A percentile compares a stretch with the other conserved stretches of the same genome.
Conservation (phyloP, 2,329 filamentous ascomycete genomes). For the Seiridium cupressi region DNA sequence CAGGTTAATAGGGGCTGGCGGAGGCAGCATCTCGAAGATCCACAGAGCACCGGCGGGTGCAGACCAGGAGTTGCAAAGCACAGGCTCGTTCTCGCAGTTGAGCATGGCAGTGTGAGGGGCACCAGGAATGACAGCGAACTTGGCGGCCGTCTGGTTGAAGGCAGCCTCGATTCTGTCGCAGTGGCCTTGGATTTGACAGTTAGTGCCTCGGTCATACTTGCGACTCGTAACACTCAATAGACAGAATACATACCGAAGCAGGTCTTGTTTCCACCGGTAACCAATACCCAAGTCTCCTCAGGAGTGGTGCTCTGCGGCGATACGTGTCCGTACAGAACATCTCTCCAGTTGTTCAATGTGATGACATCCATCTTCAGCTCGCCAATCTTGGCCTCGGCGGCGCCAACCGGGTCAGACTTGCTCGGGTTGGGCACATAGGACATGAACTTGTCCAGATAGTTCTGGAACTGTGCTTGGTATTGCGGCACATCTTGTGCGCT, state of each 20-base stretch:
- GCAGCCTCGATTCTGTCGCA: slow-evolving; percentile 64
- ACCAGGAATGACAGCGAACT: slow-evolving; percentile 59
- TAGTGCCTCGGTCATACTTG: slow-evolving; percentile 8
- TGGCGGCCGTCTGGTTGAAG: slow-evolving; percentile 63
- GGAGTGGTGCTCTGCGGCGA: slow-evolving; percentile 57
- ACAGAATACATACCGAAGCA: slow-evolving; percentile 57
- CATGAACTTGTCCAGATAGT: slow-evolving; percentile 55
- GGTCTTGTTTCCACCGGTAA: slow-evolving; percentile 76
- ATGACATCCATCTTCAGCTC: slow-evolving; percentile 53
- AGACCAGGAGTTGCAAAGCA: slow-evolving; percentile 75
- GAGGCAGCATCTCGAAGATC: slow-evolving; percentile 65
- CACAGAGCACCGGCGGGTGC: slow-evolving; percentile 63
- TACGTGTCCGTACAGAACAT: slow-evolving; percentile 63
- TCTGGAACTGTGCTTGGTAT: slow-evolving; percentile 63
- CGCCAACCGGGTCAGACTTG: slow-evolving; percentile 37
- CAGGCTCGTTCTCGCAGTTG: slow-evolving; percentile 72
- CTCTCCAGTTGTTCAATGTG: slow-evolving; percentile 69
- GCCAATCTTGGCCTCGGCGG: slow-evolving; percentile 50
- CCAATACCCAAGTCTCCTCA: slow-evolving; percentile 74
- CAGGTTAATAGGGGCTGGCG: slow-evolving; percentile 61
- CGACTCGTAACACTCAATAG: background rate
- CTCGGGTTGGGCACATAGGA: slow-evolving; percentile 50
- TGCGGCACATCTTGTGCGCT: slow-evolving; percentile 52
- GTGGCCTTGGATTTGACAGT: slow-evolving; percentile 44
- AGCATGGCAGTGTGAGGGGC: slow-evolving; percentile 67